Evolutionary conservation across 768 basidiomycete genomes (phyloP), one percentile per base, ranked within the genome.

Genomic region (Dioszegia aurantiaca): DNA sequence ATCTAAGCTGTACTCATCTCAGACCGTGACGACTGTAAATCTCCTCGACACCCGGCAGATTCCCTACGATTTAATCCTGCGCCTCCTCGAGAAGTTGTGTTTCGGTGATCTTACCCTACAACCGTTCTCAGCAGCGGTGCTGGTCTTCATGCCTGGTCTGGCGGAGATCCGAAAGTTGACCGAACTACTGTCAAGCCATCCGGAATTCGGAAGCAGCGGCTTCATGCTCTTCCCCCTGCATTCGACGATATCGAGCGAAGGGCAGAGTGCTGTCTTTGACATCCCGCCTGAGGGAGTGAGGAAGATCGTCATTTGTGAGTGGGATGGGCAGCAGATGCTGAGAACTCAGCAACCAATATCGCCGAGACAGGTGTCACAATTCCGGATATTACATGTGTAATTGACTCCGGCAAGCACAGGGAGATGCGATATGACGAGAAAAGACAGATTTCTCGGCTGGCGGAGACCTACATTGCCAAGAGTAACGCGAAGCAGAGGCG

Each of bases 401-500:
- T 98, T 59, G 94, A 99, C 70, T 84, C 86, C 0, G 92, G 93
- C 46, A 91, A 89, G 69, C 91, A 95, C 73, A 83, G 90, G 64
- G 92, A 95, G 79, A 95, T 95, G 87, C 84, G 88, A 64, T 97
- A 92, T 69, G 93, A 99, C 70, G 94, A 99, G 79, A 97, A 97
- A 77, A 84, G 95, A 14, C 94, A 97, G 70, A 85, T 95, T 60
- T 94, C 90, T 56, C 84, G 91, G 23, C 78, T 99, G 26, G 83
- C 92, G 6, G 92, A 98, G 76, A 90, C 89, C 0, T 97, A 87
- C 69, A 83, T 99, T 45, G 88, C 93, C 4, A 86, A 83, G 76
- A 93, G 89, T 71, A 95, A 95, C 73, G 92, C 92, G 39, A 82
- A 87, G 17, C 92, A 94, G 56, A 55, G 78, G 42, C 63, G 90